phyloP scores from a whole-genome alignment of 345 rosid species.

The Populus alba region DNA sequence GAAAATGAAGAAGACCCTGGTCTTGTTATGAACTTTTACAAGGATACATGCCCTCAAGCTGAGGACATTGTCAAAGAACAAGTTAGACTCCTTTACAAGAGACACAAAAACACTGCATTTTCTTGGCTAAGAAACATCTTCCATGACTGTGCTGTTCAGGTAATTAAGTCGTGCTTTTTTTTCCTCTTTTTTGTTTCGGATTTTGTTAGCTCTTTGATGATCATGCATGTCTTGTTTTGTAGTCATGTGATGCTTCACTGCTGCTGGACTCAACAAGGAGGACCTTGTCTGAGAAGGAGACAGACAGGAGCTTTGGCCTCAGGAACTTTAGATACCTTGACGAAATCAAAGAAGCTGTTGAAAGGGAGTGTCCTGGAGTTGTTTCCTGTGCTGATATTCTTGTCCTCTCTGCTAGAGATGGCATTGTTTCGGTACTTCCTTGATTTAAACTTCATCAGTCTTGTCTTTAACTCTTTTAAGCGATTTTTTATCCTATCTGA shows the following conservation, averaged over 20 bases:
- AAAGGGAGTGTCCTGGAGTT: slow-evolving; percentile 91
- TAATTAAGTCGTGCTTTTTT: not conserved
- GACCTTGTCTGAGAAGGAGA: slow-evolving; percentile 88
- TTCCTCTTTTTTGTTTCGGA: not conserved
- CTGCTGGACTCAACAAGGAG: slow-evolving; percentile 95
- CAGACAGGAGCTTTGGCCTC: slow-evolving; percentile 89
- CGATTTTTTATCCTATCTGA: not conserved
- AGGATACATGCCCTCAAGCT: slow-evolving; percentile 90
- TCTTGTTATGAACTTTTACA: slow-evolving; percentile 78
- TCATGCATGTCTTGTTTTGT: not conserved
- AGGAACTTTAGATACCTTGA: slow-evolving; percentile 97
- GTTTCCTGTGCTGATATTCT: slow-evolving; percentile 90
- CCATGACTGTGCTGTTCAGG: slow-evolving; percentile 98
- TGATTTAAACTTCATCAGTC: not conserved
- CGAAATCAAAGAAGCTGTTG: slow-evolving; percentile 84
- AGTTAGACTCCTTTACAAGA: slow-evolving; percentile 88
- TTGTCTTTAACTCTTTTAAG: not conserved
- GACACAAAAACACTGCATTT: slow-evolving; percentile 99
- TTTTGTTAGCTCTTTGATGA: not conserved
- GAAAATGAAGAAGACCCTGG: slow-evolving; percentile 57
- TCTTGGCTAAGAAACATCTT: slow-evolving; percentile 98
- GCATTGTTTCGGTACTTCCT: slow-evolving; percentile 58
- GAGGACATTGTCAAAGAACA: slow-evolving; percentile 88
- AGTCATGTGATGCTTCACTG: slow-evolving; percentile 98
- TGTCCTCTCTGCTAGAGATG: slow-evolving; percentile 84